phyloP scores from a whole-genome alignment of 805 yeast species.

The Starmerella bombicola region DNA sequence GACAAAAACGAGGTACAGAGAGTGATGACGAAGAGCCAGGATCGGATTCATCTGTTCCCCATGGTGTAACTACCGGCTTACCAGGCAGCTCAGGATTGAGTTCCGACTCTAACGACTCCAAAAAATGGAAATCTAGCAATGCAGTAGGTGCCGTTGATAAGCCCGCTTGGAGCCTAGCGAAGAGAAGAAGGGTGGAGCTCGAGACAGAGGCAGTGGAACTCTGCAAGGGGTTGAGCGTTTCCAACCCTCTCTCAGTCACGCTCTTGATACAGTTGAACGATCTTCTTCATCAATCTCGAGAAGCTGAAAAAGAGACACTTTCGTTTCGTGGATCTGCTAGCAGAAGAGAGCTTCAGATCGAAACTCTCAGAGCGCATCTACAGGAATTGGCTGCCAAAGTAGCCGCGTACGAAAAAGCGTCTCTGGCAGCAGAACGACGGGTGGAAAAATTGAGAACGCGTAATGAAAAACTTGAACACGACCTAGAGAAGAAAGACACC shows the following conservation, averaged over 20 bases:
- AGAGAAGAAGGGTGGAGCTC: slow-evolving; percentile 12
- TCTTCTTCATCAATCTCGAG: slow-evolving; percentile 34
- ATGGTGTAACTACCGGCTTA: background rate
- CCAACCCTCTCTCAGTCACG: slow-evolving; percentile 5
- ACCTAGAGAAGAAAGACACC: background rate
- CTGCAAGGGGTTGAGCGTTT: slow-evolving; percentile 3
- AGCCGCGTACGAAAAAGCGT: slow-evolving; percentile 26
- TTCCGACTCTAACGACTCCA: background rate
- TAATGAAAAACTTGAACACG: slow-evolving; percentile 23
- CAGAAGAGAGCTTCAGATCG: slow-evolving; percentile 35
- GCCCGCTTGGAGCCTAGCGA: too few relatives aligned
- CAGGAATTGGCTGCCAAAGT: slow-evolving; percentile 38
- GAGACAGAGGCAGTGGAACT: slow-evolving; percentile 8
- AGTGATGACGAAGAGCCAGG: slow-evolving; percentile 16
- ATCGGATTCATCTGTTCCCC: slow-evolving; percentile 2
- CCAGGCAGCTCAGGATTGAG: background rate
- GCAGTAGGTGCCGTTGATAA: background rate
- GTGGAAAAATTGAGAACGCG: slow-evolving; percentile 22
- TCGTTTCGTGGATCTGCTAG: slow-evolving; percentile 34
- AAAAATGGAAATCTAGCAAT: background rate
- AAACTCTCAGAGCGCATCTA: slow-evolving; percentile 36
- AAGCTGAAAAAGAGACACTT: slow-evolving; percentile 36
- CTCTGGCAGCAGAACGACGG: slow-evolving; percentile 21
- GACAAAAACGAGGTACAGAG: slow-evolving; percentile 6
- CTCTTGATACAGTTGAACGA: slow-evolving; percentile 13